These are phyloP conservation scores for Colletotrichum sp. DNA, from an alignment of 2,329 filamentous ascomycete genomes.

Conservation along the genomic window DNA sequence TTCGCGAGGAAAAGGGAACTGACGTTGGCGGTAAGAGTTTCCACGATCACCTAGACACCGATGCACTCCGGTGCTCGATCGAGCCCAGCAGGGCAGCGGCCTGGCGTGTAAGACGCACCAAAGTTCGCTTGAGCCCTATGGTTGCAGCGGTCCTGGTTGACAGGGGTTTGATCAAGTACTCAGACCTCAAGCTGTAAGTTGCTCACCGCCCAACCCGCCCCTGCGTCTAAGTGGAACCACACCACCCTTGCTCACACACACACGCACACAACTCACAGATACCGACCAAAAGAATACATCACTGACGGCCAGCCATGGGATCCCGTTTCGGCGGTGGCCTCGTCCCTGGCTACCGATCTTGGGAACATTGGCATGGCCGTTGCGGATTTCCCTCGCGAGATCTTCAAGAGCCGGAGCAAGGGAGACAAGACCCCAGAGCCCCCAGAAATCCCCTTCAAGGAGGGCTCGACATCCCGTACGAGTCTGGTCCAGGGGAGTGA, in stretches of 20 bases:
- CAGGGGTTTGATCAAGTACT: conserved; percentile 68
- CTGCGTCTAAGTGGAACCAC: neutral
- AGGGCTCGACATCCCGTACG: neutral
- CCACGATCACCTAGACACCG: conserved; percentile 70
- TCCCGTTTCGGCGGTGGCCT: conserved; percentile 77
- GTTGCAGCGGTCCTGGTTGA: conserved; percentile 74
- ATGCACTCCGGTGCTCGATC: conserved; percentile 72
- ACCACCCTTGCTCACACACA: neutral
- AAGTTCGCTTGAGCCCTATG: conserved; percentile 72
- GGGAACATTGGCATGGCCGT: conserved; percentile 82
- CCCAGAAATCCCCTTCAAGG: neutral
- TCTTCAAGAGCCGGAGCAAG: conserved; percentile 49
- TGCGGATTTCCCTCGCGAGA: conserved; percentile 70
- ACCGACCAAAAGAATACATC: conserved; percentile 68
- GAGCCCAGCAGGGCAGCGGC: conserved; percentile 72
- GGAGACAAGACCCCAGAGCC: conserved; percentile 16
- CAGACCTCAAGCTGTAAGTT: conserved; percentile 74
- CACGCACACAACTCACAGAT: conserved; percentile 36
- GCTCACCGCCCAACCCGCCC: neutral
- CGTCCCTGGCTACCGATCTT: conserved; percentile 82
- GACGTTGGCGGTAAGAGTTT: conserved; percentile 71
- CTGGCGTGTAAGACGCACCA: conserved; percentile 75
- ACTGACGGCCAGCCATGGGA: conserved; percentile 81
- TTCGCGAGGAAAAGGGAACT: conserved; percentile 69
- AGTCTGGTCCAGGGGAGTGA: neutral